A percentile compares a stretch with the other conserved stretches of the same genome.
These are phyloP conservation scores for Pistacia vera DNA, from an alignment of 345 rosid species.

Conservation along the genomic window DNA sequence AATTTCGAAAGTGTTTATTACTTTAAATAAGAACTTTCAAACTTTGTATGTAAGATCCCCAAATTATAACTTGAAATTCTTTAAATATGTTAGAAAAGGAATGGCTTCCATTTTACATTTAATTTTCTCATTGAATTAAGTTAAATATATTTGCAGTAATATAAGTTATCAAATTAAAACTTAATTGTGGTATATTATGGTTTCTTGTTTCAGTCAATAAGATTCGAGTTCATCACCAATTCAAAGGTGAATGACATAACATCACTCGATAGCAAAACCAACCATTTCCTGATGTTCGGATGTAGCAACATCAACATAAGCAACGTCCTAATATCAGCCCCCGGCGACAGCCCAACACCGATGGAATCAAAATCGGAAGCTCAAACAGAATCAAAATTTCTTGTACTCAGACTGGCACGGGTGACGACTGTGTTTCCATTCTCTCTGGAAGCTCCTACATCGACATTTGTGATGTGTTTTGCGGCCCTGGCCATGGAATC, in stretches of 20 bases:
- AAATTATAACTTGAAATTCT: too few species aligned
- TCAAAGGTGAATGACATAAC: slow-evolving; percentile 10
- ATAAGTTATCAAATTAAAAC: too few species aligned
- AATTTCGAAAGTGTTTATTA: too few species aligned
- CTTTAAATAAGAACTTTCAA: too few species aligned
- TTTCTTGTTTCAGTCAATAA: slow-evolving; percentile 2
- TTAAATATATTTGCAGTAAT: background rate
- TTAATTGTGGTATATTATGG: background rate
- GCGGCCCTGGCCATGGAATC: slow-evolving; percentile 60
- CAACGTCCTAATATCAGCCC: slow-evolving; percentile 28
- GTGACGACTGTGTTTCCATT: slow-evolving; percentile 51
- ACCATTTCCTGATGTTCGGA: slow-evolving; percentile 20
- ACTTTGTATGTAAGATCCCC: too few species aligned
- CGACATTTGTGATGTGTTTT: slow-evolving; percentile 28
- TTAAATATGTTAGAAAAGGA: too few species aligned
- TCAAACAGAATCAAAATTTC: slow-evolving; percentile 23
- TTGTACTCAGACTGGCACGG: slow-evolving; percentile 16
- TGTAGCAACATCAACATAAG: slow-evolving; percentile 19
- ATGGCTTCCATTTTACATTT: too few species aligned
- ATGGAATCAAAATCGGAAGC: slow-evolving; percentile 45
- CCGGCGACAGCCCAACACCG: slow-evolving; percentile 44
- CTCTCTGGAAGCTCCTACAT: slow-evolving; percentile 41
- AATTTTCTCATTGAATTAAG: too few species aligned
- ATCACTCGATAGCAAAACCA: slow-evolving; percentile 29
- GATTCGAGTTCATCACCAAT: slow-evolving; percentile 26